Base-by-base conservation (phyloP, 176 grass and related monocot genomes). In the Oryza brachyantha region DNA sequence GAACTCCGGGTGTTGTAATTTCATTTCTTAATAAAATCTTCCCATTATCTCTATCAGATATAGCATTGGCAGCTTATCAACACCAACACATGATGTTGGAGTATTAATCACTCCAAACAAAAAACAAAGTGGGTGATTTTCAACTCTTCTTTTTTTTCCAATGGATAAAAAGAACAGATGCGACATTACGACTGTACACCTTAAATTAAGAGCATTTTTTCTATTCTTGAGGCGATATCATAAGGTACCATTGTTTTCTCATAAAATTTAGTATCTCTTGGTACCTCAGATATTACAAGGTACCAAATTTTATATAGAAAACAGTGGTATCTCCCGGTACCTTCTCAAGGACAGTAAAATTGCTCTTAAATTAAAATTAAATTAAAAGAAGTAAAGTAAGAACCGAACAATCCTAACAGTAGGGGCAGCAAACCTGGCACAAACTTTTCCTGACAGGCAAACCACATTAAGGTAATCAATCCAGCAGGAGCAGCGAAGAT, bases 381-480 rank as follows among this genome's bases (percentile, higher is more conserved):
- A 59, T 31, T 13, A 17, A 83, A 58, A n/a, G 16, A n/a, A 69
- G 67, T 10, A 41, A 70, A 24, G 11, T 63, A 72, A 60, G n/a
- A 61, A 83, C 17, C 17, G 34, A 28, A 67, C 19, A 50, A 50
- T 50, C 16, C 16, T 50, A 50, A 17, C 46, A 50, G 46, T 52
- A 52, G 19, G 48, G 48, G 19, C 19, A 52, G 48, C 31, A 4
- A 50, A 52, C 48, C 57, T 42, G 46, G 57, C 65, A 46, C 65
- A 46, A 13, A 17, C 35, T 57, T 63, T 69, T 75, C 57, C 65
- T 55, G 14, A 1, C 57, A 29, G 61, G 38, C 68, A 78, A 83
- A 74, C 46, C 52, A 34, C 68, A 83, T 40, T 73, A 68, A 66
- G 75, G 83, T 61, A 38, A 61, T 29, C 13, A 38, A 50, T 62